phyloP scores from a whole-genome alignment of 768 basidiomycete species.

The Russula ochroleuca region DNA sequence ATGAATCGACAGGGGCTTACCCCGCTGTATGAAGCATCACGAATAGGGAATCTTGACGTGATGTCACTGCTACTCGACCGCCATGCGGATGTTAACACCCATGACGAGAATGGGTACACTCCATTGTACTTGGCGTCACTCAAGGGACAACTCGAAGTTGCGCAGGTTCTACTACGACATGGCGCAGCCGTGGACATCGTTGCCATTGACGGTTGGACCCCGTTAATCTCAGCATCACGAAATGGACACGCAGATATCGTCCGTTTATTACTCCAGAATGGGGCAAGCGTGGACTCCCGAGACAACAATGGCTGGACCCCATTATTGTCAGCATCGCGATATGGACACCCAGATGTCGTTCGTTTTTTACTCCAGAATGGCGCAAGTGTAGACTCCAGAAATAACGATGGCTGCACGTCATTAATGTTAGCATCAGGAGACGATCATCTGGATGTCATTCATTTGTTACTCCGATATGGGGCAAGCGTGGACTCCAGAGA shows the following conservation, averaged over 20 bases:
- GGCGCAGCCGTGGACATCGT: not conserved
- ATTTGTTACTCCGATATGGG: too few relatives aligned
- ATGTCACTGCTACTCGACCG: not conserved
- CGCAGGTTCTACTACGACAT: not conserved
- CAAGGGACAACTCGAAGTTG: not conserved
- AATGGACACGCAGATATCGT: not conserved
- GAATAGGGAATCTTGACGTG: not conserved
- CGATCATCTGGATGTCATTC: not conserved
- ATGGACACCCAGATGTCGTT: too few relatives aligned
- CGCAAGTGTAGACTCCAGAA: too few relatives aligned
- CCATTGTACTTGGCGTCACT: not conserved
- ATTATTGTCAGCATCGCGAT: too few relatives aligned
- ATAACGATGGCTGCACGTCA: too few relatives aligned
- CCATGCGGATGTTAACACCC: not conserved
- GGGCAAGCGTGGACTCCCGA: not conserved
- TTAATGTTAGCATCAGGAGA: not conserved
- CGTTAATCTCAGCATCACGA: not conserved
- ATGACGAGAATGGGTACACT: not conserved
- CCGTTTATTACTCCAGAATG: not conserved
- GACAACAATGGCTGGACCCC: not conserved
- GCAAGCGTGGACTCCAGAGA: too few relatives aligned
- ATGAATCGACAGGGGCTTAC: not conserved
- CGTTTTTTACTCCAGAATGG: too few relatives aligned
- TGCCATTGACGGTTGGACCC: too few relatives aligned
- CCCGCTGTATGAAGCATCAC: not conserved